Conservation (phyloP, 75 land plant genomes). For the Selaginella moellendorffii region DNA sequence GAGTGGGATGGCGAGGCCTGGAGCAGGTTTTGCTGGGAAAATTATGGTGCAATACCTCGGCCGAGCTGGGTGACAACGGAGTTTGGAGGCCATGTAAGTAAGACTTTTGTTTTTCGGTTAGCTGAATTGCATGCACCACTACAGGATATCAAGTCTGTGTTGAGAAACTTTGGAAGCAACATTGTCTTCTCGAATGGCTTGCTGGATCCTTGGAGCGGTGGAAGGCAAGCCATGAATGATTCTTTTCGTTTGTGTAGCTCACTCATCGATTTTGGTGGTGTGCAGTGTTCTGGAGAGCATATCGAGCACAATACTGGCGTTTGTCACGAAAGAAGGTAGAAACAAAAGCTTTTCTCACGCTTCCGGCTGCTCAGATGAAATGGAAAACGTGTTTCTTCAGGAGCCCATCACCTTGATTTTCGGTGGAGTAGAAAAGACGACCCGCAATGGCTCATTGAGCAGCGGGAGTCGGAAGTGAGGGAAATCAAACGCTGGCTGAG, state of each 20-base stretch:
- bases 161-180: too few relatives aligned
- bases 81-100: conserved; percentile 88
- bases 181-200: conserved; percentile 92
- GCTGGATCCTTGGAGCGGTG: conserved; percentile 98
- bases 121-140: too few relatives aligned
- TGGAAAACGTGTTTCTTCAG: too few relatives aligned
- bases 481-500: conserved; percentile 50
- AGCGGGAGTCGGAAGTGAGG: conserved; percentile 41
- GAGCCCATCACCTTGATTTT: conserved; percentile 93
- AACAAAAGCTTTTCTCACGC: too few relatives aligned
- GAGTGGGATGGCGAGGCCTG: conserved; percentile 36
- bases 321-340: conserved; percentile 82
- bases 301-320: conserved; percentile 68
- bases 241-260: too few relatives aligned
- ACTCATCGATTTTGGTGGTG: too few relatives aligned
- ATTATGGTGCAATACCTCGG: conserved; percentile 49
- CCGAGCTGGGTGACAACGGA: conserved; percentile 75
- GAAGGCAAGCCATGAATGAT: too few relatives aligned
- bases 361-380: too few relatives aligned
- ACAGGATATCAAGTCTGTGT: conserved; percentile 43
- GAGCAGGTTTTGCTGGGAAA: conserved; percentile 30
- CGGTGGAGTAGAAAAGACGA: conserved; percentile 54
- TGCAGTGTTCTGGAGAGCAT: conserved; percentile 71
- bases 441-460: conserved; percentile 72
- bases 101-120: too few relatives aligned